Evolutionary conservation across 2,329 filamentous ascomycete genomes (phyloP), one percentile per base, ranked within the genome.

Genomic region (Fusarium tjaetaba): DNA sequence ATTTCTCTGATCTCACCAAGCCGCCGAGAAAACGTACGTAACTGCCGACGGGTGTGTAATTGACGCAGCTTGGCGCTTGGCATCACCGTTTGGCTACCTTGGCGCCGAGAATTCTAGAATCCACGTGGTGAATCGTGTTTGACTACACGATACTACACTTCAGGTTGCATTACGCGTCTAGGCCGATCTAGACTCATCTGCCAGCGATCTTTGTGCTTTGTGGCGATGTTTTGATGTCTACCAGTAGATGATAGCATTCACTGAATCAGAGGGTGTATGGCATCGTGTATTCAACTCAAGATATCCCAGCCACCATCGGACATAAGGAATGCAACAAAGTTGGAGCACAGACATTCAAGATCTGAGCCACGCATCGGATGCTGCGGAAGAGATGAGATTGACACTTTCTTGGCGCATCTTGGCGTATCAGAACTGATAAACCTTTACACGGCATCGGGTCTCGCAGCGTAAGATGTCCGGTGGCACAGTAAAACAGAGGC

Each of bases 361-460:
- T 49, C 20, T 41, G 3, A 67, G n/a, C 11, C 14, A 36, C 9
- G 20, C 22, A 46, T 30, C 65, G 59, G 59, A 70, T 53, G 52
- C 36, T 28, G 20, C 65, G 65, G 65, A 70, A 70, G n/a, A 48
- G 26, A 48, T 28, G 4, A 13, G 34, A 61, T 61, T 61, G 48
- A 45, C 56, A 62, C n/a, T 24, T 36, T 48, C 49, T 55, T 66
- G 55, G 56, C 48, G 8, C n/a, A 11, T 42, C 26, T 55, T 61
- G 48, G 36, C 42, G 14, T 26, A 45, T 30, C 18, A 28, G 22
- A 24, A 30, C 41, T 24, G 36, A 30, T 42, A 61, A 64, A 58
- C 38, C 5, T 22, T 45, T 20, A 53, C 36, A 61, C 34, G 24
- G 13, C 43, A 52, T 36, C 28, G 26, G 43, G 18, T 16, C 41